phyloP scores from a whole-genome alignment of 1,139 yeast species.

The Blastobotrys persicus region DNA sequence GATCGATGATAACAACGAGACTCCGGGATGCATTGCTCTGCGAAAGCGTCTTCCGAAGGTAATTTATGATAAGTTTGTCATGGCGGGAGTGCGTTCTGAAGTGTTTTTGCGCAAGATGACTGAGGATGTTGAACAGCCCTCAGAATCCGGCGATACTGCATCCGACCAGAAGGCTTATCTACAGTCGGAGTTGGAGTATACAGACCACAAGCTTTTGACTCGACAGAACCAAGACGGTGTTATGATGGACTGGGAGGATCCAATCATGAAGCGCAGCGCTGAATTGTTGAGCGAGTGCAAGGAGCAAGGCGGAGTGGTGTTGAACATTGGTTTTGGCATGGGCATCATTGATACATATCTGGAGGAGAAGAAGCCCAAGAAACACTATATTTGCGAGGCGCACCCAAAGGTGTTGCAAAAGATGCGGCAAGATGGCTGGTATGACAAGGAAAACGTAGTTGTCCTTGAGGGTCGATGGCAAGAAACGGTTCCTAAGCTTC shows the following conservation, averaged over 20 bases:
- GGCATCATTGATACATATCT: slow-evolving; percentile 87
- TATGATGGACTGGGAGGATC: slow-evolving; percentile 96
- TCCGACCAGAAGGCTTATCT: slow-evolving; percentile 61
- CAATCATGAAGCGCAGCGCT: slow-evolving; percentile 78
- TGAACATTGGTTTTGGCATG: slow-evolving; percentile 95
- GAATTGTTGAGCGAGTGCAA: slow-evolving; percentile 45
- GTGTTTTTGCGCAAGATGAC: slow-evolving; percentile 68
- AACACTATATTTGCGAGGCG: slow-evolving; percentile 88
- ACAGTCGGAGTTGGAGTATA: slow-evolving; percentile 64
- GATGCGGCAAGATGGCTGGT: slow-evolving; percentile 79
- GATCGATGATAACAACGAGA: slow-evolving; percentile 59
- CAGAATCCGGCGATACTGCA: slow-evolving; percentile 30
- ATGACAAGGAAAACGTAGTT: slow-evolving; percentile 65
- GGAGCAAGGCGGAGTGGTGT: slow-evolving; percentile 42
- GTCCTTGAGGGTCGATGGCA: slow-evolving; percentile 91
- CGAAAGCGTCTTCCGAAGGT: slow-evolving; percentile 32
- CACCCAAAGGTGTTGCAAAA: slow-evolving; percentile 85
- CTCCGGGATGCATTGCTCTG: slow-evolving; percentile 66
- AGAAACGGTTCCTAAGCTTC: slow-evolving; percentile 62
- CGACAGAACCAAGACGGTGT: slow-evolving; percentile 79
- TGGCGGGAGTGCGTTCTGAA: slow-evolving; percentile 91
- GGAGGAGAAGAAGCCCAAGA: slow-evolving; percentile 56
- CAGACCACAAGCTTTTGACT: slow-evolving; percentile 69
- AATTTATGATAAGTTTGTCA: slow-evolving; percentile 56
- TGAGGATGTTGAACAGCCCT: slow-evolving; percentile 42